Evolutionary conservation across 2,329 filamentous ascomycete species (phyloP).

Genomic region (Teratosphaeria nubilosa): DNA sequence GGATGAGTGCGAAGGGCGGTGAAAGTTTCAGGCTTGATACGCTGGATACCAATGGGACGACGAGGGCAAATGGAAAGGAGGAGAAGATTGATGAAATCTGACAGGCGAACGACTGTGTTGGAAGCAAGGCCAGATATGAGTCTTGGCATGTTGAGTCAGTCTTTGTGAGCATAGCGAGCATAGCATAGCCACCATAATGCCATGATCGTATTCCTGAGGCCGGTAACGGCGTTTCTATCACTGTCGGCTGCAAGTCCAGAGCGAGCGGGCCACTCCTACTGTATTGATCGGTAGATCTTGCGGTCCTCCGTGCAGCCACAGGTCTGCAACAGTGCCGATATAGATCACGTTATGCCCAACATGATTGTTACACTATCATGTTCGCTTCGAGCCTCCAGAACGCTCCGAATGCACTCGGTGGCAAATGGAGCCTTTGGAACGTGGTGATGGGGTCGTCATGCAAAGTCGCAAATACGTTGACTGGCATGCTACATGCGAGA

Average conservation of each 20-base stretch:
- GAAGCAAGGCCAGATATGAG: not conserved
- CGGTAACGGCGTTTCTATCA: not conserved
- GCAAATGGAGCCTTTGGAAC: too few relatives aligned
- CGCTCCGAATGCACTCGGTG: too few relatives aligned
- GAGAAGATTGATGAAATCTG: slow-evolving; percentile 28
- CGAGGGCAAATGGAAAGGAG: slow-evolving; percentile 22
- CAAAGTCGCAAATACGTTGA: too few relatives aligned
- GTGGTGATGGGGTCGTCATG: too few relatives aligned
- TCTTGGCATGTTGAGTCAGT: not conserved
- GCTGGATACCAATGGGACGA: slow-evolving; percentile 34
- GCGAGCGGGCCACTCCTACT: too few relatives aligned
- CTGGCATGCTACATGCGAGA: too few relatives aligned
- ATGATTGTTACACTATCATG: not conserved
- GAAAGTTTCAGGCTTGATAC: slow-evolving; percentile 36
- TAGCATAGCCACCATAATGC: not conserved
- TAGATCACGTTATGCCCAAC: not conserved
- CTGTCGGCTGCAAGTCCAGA: not conserved
- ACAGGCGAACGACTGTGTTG: slow-evolving; percentile 2
- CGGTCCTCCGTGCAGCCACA: too few relatives aligned
- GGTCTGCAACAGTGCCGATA: not conserved
- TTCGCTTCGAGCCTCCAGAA: not conserved
- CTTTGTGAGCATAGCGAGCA: not conserved
- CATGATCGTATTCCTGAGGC: not conserved
- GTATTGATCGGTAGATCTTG: too few relatives aligned
- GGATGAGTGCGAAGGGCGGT: slow-evolving; percentile 53